phyloP scores from a whole-genome alignment of 331 rosid genomes.

The Erythrophleum ivorense region DNA sequence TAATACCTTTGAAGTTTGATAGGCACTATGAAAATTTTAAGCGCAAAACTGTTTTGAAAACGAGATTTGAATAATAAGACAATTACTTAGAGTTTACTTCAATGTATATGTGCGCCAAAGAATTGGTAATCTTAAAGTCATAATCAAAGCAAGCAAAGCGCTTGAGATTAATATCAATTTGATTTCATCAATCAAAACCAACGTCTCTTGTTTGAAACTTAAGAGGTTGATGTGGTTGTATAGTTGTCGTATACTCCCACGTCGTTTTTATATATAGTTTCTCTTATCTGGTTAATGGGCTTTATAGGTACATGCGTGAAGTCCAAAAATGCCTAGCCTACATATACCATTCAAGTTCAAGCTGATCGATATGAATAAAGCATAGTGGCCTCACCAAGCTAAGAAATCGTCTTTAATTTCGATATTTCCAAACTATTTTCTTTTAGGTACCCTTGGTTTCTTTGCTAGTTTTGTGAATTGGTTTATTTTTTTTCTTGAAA shows the following conservation, averaged over 20 bases:
- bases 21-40: slow-evolving; percentile 2
- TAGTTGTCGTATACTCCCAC: slow-evolving; percentile 37
- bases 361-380: background rate
- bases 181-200: slow-evolving; percentile 20
- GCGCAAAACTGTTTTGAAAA: slow-evolving; percentile 10
- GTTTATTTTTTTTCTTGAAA: background rate
- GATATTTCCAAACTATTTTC: background rate
- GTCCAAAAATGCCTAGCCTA: slow-evolving; percentile 31
- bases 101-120: too few relatives aligned
- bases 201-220: slow-evolving; percentile 23
- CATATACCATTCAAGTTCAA: slow-evolving; percentile 9
- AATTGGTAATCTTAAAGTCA: too few relatives aligned
- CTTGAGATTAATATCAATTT: slow-evolving; percentile 13
- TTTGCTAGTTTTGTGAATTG: background rate
- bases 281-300: slow-evolving; percentile 36
- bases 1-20: slow-evolving; percentile 4
- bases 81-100: background rate
- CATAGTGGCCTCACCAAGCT: background rate
- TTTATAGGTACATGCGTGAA: slow-evolving; percentile 19
- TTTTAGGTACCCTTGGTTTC: background rate
- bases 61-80: background rate
- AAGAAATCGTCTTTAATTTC: background rate
- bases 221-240: slow-evolving; percentile 30
- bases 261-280: slow-evolving; percentile 13
- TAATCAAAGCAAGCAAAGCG: too few relatives aligned